Base-by-base conservation (phyloP, 495 filamentous ascomycete species). In the Penicillium pancosmium region DNA sequence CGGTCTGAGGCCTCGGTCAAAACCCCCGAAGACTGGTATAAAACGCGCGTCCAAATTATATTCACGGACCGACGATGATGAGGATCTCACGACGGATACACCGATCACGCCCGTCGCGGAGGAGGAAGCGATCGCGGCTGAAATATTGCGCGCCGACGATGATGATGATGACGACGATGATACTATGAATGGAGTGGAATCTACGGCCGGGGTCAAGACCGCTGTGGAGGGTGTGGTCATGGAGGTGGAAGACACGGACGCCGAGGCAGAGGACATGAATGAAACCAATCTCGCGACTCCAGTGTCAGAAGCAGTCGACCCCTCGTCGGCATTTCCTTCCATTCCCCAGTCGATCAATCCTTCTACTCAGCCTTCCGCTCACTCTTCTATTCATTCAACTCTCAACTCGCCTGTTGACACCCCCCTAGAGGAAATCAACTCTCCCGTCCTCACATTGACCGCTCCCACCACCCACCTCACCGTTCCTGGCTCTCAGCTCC, bases 71-170 rank as follows among this genome's bases (percentile, higher is more conserved):
- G 56, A 57, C 11, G 35, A 36, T 13, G 41, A 36, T 36, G 62
- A 61, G 40, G 62, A 36, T 11, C 34, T 41, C 33, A 50, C 53
- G 18, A 52, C 57, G 25, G 60, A 54, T 12, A 63, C 54, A 27
- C 59, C 60, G 23, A 59, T 63, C 18, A 62, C 64, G 9, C 64
- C 57, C 3, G 48, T 52, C n/a, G 61, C 56, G 16, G 61, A 67
- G 16, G 61, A 67, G 49, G 62, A 65, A 23, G 50, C 53, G 15
- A 57, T 56, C 27, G 31, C 41, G 11, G 49, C 52, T 10, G 57
- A 51, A 38, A 33, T 48, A 31, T 15, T 54, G n/a, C 56, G 51
- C 43, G 7, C 43, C 12, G 63, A 68, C 44, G 25, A 34, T 25
- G 12, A 46, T 44, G 40, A 44, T n/a, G 8, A 21, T 3, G 44